These are phyloP conservation scores for Mallotus japonicus DNA, from an alignment of 441 rosid genomes.

Conservation along the genomic window DNA sequence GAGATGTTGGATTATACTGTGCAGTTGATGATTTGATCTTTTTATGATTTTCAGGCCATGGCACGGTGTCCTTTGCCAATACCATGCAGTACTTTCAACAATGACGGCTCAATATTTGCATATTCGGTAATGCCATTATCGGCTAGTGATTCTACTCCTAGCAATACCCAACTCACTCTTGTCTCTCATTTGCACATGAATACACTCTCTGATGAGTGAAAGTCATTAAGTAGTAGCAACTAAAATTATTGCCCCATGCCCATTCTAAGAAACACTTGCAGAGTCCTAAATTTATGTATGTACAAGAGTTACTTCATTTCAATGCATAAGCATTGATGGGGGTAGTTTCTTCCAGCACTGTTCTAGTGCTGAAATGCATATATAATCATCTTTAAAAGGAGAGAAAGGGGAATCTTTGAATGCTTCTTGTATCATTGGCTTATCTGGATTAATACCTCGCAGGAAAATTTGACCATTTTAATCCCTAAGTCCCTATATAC, in stretches of 20 bases:
- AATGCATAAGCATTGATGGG: not conserved
- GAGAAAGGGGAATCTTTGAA: not conserved
- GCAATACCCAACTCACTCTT: not conserved
- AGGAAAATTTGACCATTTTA: not conserved
- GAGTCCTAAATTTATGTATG: not conserved
- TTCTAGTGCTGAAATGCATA: not conserved
- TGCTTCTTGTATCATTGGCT: not conserved
- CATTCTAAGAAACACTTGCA: not conserved
- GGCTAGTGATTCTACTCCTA: not conserved
- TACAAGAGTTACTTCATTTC: not conserved
- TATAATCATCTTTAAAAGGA: not conserved
- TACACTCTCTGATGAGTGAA: not conserved
- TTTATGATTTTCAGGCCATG: slow-evolving; percentile 72
- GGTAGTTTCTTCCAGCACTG: not conserved
- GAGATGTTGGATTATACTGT: not conserved
- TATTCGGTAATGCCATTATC: slow-evolving; percentile 56
- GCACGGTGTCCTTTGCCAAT: slow-evolving; percentile 79
- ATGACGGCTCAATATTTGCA: slow-evolving; percentile 85
- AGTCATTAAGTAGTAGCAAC: not conserved
- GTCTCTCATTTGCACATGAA: not conserved
- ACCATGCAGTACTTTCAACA: slow-evolving; percentile 84
- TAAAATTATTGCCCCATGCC: not conserved
- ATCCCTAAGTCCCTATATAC: not conserved
- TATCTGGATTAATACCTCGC: not conserved
- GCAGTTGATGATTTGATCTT: not conserved